Percentiles rank a stretch among this genome's conserved stretches.
Conservation (phyloP, 2,329 filamentous ascomycete species). For the Penicillium crustosum region DNA sequence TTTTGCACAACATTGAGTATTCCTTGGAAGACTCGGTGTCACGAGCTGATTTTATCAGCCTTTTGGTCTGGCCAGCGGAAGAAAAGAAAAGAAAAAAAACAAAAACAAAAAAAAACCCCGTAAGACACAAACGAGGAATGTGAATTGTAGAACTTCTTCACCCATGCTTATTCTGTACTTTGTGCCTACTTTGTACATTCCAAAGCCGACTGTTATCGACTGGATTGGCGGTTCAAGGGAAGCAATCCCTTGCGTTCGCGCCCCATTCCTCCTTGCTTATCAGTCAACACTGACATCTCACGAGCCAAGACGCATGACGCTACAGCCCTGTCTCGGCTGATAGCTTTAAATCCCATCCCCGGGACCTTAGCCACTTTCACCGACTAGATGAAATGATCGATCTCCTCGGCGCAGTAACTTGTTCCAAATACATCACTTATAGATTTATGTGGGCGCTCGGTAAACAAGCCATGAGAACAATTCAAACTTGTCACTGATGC, state of each 20-base stretch:
- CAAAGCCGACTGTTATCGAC: constrained; percentile 21
- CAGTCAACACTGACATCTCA: constrained; percentile 16
- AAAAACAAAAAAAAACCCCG: neutral
- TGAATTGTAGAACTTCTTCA: neutral
- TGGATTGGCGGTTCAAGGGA: constrained; percentile 9
- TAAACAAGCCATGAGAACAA: neutral
- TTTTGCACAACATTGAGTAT: neutral
- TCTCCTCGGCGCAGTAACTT: neutral
- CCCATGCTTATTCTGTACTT: constrained; percentile 5
- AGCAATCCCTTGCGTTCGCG: constrained; percentile 20
- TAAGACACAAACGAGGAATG: constrained; percentile 4
- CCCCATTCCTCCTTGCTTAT: constrained; percentile 24
- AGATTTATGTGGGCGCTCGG: neutral
- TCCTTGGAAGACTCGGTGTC: neutral
- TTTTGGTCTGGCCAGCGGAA: neutral
- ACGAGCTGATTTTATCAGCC: neutral
- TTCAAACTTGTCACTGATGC: neutral
- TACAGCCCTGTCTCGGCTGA: constrained; percentile 10
- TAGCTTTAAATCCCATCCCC: neutral
- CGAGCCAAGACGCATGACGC: constrained; percentile 15
- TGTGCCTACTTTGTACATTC: constrained; percentile 16
- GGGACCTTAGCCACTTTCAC: constrained; percentile 9
- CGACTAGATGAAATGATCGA: constrained; percentile 6
- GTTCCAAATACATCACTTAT: neutral
- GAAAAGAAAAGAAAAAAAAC: neutral